Conservation (phyloP, 2,329 filamentous ascomycete genomes). For the Blastomyces parvus region DNA sequence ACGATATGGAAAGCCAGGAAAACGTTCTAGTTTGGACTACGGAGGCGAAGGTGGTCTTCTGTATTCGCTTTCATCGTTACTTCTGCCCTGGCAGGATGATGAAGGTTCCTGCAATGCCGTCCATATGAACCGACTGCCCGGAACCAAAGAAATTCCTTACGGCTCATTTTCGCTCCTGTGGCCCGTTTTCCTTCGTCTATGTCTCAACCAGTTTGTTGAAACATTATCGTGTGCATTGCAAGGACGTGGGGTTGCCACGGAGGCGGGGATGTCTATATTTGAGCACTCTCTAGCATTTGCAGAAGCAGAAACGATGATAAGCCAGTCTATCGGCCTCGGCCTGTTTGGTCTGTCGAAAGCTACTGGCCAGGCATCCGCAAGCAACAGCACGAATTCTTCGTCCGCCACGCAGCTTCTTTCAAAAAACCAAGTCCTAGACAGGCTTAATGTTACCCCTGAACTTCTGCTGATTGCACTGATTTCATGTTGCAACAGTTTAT, state of each 20-base stretch:
- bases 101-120: conserved; percentile 64
- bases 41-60: conserved; percentile 59
- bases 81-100: conserved; percentile 67
- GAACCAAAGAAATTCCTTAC: conserved; percentile 47
- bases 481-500: conserved; percentile 81
- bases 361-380: conserved; percentile 38
- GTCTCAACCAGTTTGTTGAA: conserved; percentile 76
- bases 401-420: conserved; percentile 32
- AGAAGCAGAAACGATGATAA: conserved; percentile 82
- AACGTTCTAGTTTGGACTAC: conserved; percentile 59
- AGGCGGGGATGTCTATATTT: conserved; percentile 93
- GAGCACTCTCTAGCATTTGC: conserved; percentile 94
- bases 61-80: conserved; percentile 58
- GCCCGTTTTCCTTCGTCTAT: conserved; percentile 45
- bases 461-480: conserved; percentile 77
- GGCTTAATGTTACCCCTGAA: conserved; percentile 82
- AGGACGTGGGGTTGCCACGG: conserved; percentile 66
- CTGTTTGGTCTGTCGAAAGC: conserved; percentile 47
- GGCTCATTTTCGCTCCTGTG: conserved; percentile 65
- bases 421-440: conserved; percentile 54
- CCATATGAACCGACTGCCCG: conserved; percentile 54
- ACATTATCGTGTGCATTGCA: conserved; percentile 81
- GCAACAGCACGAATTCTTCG: conserved; percentile 22
- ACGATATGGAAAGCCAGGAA: conserved; percentile 59
- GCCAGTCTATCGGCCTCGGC: conserved; percentile 66